Evolutionary conservation across 495 filamentous ascomycete genomes (phyloP), one percentile per base, ranked within the genome.

Genomic region (Penicillium bovifimosum): DNA sequence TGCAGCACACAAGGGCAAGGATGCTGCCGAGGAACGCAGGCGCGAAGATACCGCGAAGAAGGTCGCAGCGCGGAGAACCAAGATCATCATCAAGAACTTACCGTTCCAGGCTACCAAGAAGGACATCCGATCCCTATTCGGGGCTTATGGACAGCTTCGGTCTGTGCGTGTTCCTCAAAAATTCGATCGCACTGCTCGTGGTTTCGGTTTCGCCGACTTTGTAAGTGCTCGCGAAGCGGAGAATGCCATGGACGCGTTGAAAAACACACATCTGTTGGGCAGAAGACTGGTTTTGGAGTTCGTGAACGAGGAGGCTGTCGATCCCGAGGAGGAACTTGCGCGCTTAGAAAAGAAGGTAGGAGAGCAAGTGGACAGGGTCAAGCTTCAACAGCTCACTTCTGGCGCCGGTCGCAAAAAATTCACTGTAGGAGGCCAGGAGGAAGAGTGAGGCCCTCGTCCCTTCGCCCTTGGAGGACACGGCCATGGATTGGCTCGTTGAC

Each of bases 51-150:
- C 79, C 16, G 83, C 83, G 50, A 93, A 90, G 76, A 90, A 87
- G 66, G 64, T 80, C 13, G 81, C 84, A 3, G 80, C 78, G 20
- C 81, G 82, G 59, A 78, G 81, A 46, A 96, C 91, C 29, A 96
- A 97, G 76, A 84, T 99, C 60, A 86, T 97, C 68, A 88, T 98
- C 76, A 97, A 97, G 77, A 99, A 99, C 75, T 71, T 99, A 64
- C 93, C 93, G 8, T 99, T 99, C 74, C 88, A 97, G 71, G 86
- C 87, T 9, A 86, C 82, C 36, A 96, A 95, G 77, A 91, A 93
- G 65, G 95, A 99, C 59, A 76, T 99, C 28, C 81, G 87, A 35
- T 75, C 84, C 13, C 76, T 99, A 9, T 89, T 99, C 66, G 83
- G 87, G 40, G 77, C 87, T 14, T 99, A 96, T 65, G 93, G 95